Evolutionary conservation across 345 rosid genomes (phyloP), one percentile per base, ranked within the genome.

Genomic region (Laguncularia racemosa): DNA sequence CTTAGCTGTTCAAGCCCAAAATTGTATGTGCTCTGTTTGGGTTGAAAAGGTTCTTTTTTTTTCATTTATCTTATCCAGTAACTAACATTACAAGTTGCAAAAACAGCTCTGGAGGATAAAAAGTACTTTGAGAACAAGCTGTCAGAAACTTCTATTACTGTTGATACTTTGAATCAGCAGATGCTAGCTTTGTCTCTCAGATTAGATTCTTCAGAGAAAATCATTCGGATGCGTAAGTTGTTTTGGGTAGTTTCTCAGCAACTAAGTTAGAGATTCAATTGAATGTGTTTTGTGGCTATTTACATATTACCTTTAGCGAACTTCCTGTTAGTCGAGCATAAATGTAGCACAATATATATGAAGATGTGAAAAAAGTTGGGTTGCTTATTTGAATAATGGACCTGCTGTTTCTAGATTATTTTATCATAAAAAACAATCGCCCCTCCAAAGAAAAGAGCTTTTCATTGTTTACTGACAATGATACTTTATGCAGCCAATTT

Each of bases 1-100:
- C 54, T 71, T 92, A 71, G 87, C 93, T 47, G 54, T 78, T 51
- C 97, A 83, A 70, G 84, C 89, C 74, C 93, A 89, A 73, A 76
- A 80, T 68, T 93, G 97, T 92, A 72, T 47, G 79, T 44, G 13
- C 46, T 61, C 56, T 55, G 23, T 52, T 45, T 55, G n/a, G 3
- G 52, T 19, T 43, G 48, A 49, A 54, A 33, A 50, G 50, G 19
- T 63, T 51, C 47, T 18, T 16, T 16, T 16, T 16, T 11, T 45
- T 43, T 16, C 52, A n/a, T 33, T 60, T 18, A 13, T 43, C 19
- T 14, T 68, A 57, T 20, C 46, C 21, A 50, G 47, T 52, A 33
- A 26, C 53, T 63, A 60, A 62, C 13, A 59, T 48, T 67, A 50
- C 56, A 6, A 26, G 53, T 67, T 73, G n/a, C 62, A 58, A 67